A percentile compares a stretch with the other conserved stretches of the same genome.
These are phyloP conservation scores for Paxillus rubicundulus DNA, from an alignment of 768 basidiomycete species.

Conservation along the genomic window DNA sequence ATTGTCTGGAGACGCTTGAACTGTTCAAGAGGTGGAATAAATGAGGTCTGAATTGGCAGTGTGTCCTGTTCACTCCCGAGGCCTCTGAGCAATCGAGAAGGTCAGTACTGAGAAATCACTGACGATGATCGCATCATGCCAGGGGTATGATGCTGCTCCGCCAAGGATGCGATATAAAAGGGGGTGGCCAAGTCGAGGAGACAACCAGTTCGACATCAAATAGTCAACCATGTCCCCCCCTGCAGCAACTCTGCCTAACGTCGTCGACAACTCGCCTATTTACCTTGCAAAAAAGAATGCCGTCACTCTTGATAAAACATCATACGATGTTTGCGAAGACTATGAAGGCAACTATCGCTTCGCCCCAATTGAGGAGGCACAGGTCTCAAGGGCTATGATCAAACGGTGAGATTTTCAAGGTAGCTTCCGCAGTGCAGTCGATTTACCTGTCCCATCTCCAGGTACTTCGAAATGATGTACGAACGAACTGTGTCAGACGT, in stretches of 20 bases:
- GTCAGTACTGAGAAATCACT: background rate
- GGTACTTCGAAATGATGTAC: constrained; percentile 74
- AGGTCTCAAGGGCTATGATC: constrained; percentile 76
- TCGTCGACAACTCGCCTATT: constrained; percentile 19
- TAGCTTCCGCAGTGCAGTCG: background rate
- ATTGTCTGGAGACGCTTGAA: background rate
- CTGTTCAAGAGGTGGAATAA: background rate
- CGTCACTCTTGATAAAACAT: constrained; percentile 1
- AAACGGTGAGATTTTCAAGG: constrained; percentile 44
- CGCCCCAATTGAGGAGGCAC: constrained; percentile 72
- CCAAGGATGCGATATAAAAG: constrained; percentile 3
- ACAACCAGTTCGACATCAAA: background rate
- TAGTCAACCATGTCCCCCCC: constrained; percentile 36
- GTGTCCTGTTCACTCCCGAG: background rate
- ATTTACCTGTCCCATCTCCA: constrained; percentile 24
- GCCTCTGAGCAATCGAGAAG: background rate
- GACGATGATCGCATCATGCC: no score
- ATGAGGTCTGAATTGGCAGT: background rate
- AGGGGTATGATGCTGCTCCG: background rate
- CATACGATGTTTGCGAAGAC: constrained; percentile 26
- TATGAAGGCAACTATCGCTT: constrained; percentile 67
- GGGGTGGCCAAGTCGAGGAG: background rate
- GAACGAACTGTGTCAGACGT: constrained; percentile 74
- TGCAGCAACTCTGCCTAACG: constrained; percentile 29
- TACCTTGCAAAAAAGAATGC: constrained; percentile 25